A percentile compares a stretch with the other conserved stretches of the same genome.
Evolutionary conservation across 495 filamentous ascomycete genomes (phyloP).

Genomic region (Penicillium arizonense): DNA sequence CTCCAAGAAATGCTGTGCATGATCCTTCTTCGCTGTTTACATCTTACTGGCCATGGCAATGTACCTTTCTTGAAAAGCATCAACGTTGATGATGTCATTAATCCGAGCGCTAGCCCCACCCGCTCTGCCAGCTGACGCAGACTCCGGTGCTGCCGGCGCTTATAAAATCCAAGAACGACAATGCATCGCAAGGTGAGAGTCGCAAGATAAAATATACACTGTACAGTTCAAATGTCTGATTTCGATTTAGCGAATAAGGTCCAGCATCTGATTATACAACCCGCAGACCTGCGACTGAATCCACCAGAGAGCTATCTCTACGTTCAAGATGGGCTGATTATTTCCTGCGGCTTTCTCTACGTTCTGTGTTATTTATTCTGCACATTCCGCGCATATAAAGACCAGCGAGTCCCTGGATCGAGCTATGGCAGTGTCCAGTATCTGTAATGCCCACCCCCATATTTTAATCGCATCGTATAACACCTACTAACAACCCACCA

Average conservation of each 20-base stretch:
- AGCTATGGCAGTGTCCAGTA: constrained; percentile 6
- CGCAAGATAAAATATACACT: no score
- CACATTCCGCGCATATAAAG: constrained; percentile 9
- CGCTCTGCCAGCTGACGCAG: no score
- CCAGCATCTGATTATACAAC: constrained; percentile 15
- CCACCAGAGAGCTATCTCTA: constrained; percentile 21
- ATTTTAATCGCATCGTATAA: neutral
- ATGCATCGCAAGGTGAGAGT: no score
- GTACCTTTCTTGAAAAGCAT: no score
- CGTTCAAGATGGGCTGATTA: constrained; percentile 21
- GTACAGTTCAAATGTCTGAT: constrained; percentile 1
- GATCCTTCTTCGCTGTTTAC: no score
- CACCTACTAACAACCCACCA: neutral
- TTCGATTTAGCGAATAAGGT: constrained; percentile 9
- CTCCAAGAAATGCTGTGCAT: no score
- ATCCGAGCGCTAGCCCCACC: no score
- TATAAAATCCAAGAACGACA: no score
- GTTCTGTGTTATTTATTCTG: constrained; percentile 15
- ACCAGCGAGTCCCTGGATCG: constrained; percentile 10
- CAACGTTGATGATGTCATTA: no score
- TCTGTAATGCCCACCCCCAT: constrained; percentile 1
- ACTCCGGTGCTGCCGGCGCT: no score
- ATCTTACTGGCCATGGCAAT: no score
- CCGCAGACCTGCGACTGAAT: constrained; percentile 5
- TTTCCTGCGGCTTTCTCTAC: constrained; percentile 19